A percentile compares a stretch with the other conserved stretches of the same genome.
Conservation (phyloP, 345 rosid genomes). For the Microthlaspi erraticum region DNA sequence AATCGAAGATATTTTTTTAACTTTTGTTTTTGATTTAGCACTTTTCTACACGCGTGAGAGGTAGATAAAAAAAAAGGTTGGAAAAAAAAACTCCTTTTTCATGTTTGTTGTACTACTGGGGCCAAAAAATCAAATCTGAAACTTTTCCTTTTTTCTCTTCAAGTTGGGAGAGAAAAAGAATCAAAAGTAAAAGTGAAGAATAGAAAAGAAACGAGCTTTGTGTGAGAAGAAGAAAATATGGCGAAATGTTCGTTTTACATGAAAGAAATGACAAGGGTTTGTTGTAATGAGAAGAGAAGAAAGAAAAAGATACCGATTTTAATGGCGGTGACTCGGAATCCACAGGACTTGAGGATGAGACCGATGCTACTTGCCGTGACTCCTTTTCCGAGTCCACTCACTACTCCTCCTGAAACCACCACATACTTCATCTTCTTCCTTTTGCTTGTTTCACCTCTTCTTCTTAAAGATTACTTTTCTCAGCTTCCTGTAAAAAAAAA, state of each 20-base stretch:
- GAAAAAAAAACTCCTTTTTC: slow-evolving; percentile 7
- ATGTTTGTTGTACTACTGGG: slow-evolving; percentile 27
- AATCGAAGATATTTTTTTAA: slow-evolving; percentile 19
- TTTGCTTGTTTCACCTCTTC: slow-evolving; percentile 5
- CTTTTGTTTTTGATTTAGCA: background rate
- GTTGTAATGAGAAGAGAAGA: slow-evolving; percentile 4
- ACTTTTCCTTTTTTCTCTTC: slow-evolving; percentile 25
- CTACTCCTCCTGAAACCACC: slow-evolving; percentile 66
- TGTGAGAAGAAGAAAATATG: slow-evolving; percentile 5
- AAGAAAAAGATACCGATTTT: slow-evolving; percentile 35
- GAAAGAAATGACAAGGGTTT: slow-evolving; percentile 21
- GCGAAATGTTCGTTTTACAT: slow-evolving; percentile 28
- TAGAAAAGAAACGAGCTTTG: slow-evolving; percentile 28
- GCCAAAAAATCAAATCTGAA: slow-evolving; percentile 39
- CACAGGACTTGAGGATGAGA: slow-evolving; percentile 50
- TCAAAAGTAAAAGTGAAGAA: slow-evolving; percentile 23
- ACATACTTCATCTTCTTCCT: slow-evolving; percentile 57
- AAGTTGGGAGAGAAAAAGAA: slow-evolving; percentile 22
- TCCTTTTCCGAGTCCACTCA: slow-evolving; percentile 70
- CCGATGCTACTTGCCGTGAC: slow-evolving; percentile 71
- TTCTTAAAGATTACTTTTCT: background rate
- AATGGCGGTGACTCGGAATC: slow-evolving; percentile 48
- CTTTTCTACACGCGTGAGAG: slow-evolving; percentile 43
- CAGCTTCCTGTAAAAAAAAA: slow-evolving; percentile 28
- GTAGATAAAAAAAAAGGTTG: background rate